These are phyloP conservation scores for Streptanthus diversifolius DNA, from an alignment of 345 rosid genomes.

Conservation along the genomic window DNA sequence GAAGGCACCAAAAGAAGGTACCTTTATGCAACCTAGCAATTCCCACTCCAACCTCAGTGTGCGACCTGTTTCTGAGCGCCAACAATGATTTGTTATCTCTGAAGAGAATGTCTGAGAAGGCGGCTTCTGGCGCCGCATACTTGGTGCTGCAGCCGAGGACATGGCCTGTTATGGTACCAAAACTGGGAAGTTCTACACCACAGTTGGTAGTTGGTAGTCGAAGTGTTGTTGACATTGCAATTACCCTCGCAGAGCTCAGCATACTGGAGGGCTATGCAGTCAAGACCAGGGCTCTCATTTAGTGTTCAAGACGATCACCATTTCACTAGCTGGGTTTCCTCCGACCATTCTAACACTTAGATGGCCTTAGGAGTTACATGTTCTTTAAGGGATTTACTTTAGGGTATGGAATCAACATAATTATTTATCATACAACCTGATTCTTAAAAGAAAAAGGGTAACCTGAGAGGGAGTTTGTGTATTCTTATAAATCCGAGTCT, in stretches of 20 bases:
- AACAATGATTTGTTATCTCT: constrained; percentile 49
- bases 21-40: constrained; percentile 58
- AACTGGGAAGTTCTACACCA: constrained; percentile 74
- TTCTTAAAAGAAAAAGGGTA: not conserved
- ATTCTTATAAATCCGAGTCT: not conserved
- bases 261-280: constrained; percentile 86
- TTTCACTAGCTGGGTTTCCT: constrained; percentile 78
- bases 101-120: constrained; percentile 59
- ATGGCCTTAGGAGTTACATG: not conserved
- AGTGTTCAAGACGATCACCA: constrained; percentile 70
- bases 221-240: constrained; percentile 51
- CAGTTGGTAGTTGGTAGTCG: constrained; percentile 69
- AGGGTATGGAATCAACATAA: not conserved
- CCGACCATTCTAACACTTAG: constrained; percentile 19
- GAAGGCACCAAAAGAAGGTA: constrained; percentile 61
- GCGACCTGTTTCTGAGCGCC: constrained; percentile 58
- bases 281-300: constrained; percentile 76
- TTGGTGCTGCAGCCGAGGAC: constrained; percentile 68
- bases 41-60: constrained; percentile 71
- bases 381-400: not conserved
- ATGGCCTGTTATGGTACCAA: constrained; percentile 69
- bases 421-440: not conserved
- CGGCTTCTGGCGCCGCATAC: constrained; percentile 50
- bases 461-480: not conserved
- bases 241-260: constrained; percentile 62